These are phyloP conservation scores for Kokia cookei DNA, from an alignment of 441 rosid species.

Conservation along the genomic window DNA sequence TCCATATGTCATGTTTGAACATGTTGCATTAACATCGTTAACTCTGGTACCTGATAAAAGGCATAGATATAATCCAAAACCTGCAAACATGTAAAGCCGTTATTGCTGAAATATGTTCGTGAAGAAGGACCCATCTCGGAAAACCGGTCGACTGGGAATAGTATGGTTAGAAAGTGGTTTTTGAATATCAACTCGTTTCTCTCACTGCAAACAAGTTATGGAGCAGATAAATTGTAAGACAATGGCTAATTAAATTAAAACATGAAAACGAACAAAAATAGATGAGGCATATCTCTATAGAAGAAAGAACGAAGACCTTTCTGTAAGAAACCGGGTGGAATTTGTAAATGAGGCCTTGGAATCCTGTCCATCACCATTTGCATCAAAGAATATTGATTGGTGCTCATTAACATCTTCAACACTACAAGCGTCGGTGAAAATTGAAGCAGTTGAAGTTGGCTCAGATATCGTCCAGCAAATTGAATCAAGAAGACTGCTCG, in stretches of 20 bases:
- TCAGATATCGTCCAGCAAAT: constrained; percentile 97
- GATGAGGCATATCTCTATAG: neutral
- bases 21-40: neutral
- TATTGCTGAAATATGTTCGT: constrained; percentile 76
- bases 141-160: constrained; percentile 80
- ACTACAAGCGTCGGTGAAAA: constrained; percentile 63
- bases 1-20: neutral
- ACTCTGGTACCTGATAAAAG: constrained; percentile 74
- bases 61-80: constrained; percentile 62
- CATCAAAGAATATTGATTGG: constrained; percentile 48
- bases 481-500: constrained; percentile 80
- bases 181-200: constrained; percentile 67
- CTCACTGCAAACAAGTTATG: constrained; percentile 53
- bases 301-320: constrained; percentile 41
- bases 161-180: constrained; percentile 73
- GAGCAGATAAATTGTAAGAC: constrained; percentile 3
- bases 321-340: constrained; percentile 66
- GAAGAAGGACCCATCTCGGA: constrained; percentile 97
- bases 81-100: constrained; percentile 76
- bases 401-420: constrained; percentile 46
- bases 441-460: constrained; percentile 71
- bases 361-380: constrained; percentile 49
- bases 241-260: neutral
- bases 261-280: neutral
- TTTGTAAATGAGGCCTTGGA: constrained; percentile 72